Evolutionary conservation across 768 basidiomycete genomes (phyloP).

Genomic region (Termitomyces sp.): DNA sequence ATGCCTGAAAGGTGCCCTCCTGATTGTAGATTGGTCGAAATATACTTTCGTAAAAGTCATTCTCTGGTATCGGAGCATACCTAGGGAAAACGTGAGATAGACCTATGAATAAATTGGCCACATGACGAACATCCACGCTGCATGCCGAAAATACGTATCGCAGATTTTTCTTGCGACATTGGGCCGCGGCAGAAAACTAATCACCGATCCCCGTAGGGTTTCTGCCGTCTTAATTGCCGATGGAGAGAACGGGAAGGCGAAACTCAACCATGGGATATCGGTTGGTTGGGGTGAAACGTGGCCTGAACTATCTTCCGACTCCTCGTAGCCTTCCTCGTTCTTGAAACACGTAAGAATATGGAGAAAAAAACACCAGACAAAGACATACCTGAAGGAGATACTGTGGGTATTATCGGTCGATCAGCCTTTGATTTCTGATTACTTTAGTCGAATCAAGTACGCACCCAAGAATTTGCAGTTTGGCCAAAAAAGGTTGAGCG

Average conservation of each 20-base stretch:
- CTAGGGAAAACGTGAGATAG: conserved; percentile 23
- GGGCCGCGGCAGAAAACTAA: conserved; percentile 39
- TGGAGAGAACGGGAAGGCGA: conserved; percentile 53
- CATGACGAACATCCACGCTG: conserved; percentile 62
- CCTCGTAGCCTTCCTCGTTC: conserved; percentile 58
- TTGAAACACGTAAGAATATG: conserved; percentile 13
- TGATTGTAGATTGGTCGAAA: conserved; percentile 49
- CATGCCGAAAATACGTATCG: conserved; percentile 58
- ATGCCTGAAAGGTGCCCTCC: conserved; percentile 28
- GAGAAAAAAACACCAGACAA: background rate
- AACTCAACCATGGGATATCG: conserved; percentile 54
- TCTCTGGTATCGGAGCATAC: conserved; percentile 62
- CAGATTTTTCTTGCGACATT: conserved; percentile 32
- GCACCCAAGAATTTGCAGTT: conserved; percentile 67
- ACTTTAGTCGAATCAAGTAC: background rate
- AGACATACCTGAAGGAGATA: conserved; percentile 57
- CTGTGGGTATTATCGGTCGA: conserved; percentile 22
- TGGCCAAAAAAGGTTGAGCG: conserved; percentile 61
- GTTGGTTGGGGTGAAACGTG: conserved; percentile 36
- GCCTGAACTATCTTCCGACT: conserved; percentile 36
- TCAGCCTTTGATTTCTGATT: conserved; percentile 5
- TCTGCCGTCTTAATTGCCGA: conserved; percentile 36
- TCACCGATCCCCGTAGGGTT: conserved; percentile 36
- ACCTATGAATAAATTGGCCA: background rate
- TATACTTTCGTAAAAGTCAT: conserved; percentile 47